These are phyloP conservation scores for Barnettozyma botsteinii DNA, from an alignment of 805 yeast species.

Conservation along the genomic window DNA sequence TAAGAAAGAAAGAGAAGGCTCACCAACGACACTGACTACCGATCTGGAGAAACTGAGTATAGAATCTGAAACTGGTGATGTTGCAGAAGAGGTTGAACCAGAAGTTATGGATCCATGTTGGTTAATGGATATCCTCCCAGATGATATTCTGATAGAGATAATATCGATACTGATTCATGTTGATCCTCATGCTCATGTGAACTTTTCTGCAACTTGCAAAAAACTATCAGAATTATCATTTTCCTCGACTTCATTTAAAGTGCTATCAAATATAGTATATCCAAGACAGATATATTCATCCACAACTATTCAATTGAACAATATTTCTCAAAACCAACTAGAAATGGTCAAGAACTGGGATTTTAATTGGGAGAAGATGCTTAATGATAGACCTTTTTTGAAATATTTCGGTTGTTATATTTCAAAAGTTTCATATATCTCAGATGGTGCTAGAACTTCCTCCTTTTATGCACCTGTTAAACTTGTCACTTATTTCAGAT, in stretches of 20 bases:
- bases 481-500: slow-evolving; percentile 84
- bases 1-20: slow-evolving; percentile 11
- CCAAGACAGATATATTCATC: slow-evolving; percentile 49
- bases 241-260: slow-evolving; percentile 44
- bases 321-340: slow-evolving; percentile 29
- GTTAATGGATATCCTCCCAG: slow-evolving; percentile 42
- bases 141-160: slow-evolving; percentile 51
- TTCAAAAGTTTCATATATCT: slow-evolving; percentile 74
- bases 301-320: slow-evolving; percentile 33
- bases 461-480: slow-evolving; percentile 68
- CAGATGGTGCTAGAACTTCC: slow-evolving; percentile 74
- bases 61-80: not conserved
- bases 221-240: slow-evolving; percentile 55
- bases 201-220: slow-evolving; percentile 53
- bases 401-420: slow-evolving; percentile 83
- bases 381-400: slow-evolving; percentile 61
- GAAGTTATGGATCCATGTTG: slow-evolving; percentile 34
- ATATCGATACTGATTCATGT: slow-evolving; percentile 39
- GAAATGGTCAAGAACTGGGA: slow-evolving; percentile 37
- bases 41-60: slow-evolving; percentile 1
- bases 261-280: slow-evolving; percentile 45
- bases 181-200: slow-evolving; percentile 62
- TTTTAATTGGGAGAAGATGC: slow-evolving; percentile 31
- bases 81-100: slow-evolving; percentile 3
- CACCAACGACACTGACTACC: slow-evolving; percentile 2